phyloP scores from a whole-genome alignment of 257 asterid species.

The Parsonsia alboflavescens region DNA sequence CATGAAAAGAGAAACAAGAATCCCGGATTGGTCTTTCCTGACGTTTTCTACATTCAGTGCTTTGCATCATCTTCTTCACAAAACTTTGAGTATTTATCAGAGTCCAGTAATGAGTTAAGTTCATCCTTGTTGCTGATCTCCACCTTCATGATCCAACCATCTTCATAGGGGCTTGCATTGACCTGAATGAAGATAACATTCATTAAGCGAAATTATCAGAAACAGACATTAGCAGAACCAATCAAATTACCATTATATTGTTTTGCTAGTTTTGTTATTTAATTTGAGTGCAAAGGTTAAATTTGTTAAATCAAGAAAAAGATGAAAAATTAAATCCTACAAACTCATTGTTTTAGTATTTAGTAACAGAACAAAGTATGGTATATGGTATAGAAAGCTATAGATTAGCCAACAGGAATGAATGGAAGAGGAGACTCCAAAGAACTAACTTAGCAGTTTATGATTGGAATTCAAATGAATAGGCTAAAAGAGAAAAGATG shows the following conservation, averaged over 20 bases:
- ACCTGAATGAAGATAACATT: constrained; percentile 30
- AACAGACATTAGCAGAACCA: not conserved
- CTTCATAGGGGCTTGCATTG: constrained; percentile 73
- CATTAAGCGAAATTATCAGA: not conserved
- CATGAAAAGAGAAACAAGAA: not conserved
- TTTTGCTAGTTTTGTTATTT: too few relatives aligned
- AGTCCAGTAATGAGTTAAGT: constrained; percentile 51
- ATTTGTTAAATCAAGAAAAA: too few relatives aligned
- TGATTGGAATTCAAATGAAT: too few relatives aligned
- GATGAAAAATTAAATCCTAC: too few relatives aligned
- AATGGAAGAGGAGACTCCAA: too few relatives aligned
- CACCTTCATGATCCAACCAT: constrained; percentile 96
- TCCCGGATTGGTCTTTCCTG: not conserved
- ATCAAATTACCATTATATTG: not conserved
- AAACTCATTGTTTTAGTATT: too few relatives aligned
- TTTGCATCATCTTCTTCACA: constrained; percentile 84
- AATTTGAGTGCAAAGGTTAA: too few relatives aligned
- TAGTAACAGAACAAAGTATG: too few relatives aligned
- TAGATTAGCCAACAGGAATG: too few relatives aligned
- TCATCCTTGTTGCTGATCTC: constrained; percentile 55
- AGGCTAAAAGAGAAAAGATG: too few relatives aligned
- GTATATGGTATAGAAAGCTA: too few relatives aligned
- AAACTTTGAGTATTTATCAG: constrained; percentile 59
- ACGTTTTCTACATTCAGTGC: constrained; percentile 40
- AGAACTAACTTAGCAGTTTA: too few relatives aligned